Conservation (phyloP, 1,139 yeast genomes). For the Yamadazyma membranifaciens region DNA sequence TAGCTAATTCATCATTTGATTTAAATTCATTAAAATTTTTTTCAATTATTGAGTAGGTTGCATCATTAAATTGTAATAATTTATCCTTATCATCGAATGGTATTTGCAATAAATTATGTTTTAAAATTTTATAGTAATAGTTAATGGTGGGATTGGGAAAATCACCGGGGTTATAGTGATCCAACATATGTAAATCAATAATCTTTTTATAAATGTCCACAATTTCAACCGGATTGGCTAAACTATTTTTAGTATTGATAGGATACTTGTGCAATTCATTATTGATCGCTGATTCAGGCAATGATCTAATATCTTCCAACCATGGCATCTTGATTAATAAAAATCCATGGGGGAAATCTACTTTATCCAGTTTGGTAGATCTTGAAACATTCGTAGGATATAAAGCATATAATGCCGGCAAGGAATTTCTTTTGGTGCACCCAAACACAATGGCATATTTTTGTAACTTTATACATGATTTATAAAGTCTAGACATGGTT, state of each 20-base stretch:
- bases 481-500: conserved; percentile 68
- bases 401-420: conserved; percentile 60
- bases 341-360: conserved; percentile 59
- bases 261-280: conserved; percentile 12
- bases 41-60: conserved; percentile 7
- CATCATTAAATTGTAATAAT: conserved; percentile 10
- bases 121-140: conserved; percentile 63
- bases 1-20: conserved; percentile 7
- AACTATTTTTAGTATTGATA: not conserved
- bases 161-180: conserved; percentile 53
- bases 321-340: conserved; percentile 60
- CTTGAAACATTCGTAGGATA: conserved; percentile 47
- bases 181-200: conserved; percentile 16
- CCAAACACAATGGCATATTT: conserved; percentile 77
- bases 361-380: conserved; percentile 16
- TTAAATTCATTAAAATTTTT: conserved; percentile 8
- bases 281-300: conserved; percentile 32
- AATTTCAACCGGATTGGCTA: conserved; percentile 13
- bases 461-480: conserved; percentile 49
- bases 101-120: conserved; percentile 66
- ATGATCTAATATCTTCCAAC: conserved; percentile 57
- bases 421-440: conserved; percentile 49
- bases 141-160: conserved; percentile 68
- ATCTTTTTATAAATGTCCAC: conserved; percentile 18
- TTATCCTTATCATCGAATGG: conserved; percentile 13